These are phyloP conservation scores for Pinus taeda DNA, from an alignment of 75 land plant species.

Conservation along the genomic window DNA sequence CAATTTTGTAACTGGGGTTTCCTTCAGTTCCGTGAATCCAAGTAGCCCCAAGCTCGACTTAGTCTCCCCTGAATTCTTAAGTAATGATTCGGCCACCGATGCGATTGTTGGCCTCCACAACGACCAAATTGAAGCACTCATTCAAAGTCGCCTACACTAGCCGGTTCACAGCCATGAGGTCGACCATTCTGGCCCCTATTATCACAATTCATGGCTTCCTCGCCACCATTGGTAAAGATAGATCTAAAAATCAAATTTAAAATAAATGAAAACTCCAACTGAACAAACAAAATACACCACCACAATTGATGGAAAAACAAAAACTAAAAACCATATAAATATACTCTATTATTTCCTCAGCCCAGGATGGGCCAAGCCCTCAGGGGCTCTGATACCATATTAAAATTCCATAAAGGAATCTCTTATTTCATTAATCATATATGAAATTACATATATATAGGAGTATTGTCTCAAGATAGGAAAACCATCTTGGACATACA, in stretches of 20 bases:
- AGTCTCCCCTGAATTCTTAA: slow-evolving; percentile 61
- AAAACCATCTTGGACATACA: too few relatives aligned
- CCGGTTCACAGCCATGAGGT: slow-evolving; percentile 72
- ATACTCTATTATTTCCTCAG: too few relatives aligned
- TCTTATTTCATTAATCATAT: too few relatives aligned
- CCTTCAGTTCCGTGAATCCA: slow-evolving; percentile 95
- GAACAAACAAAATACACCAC: not conserved
- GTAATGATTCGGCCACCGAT: slow-evolving; percentile 81
- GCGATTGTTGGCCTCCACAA: slow-evolving; percentile 75
- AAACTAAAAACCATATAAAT: too few relatives aligned
- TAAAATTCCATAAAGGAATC: too few relatives aligned
- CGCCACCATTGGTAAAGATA: slow-evolving; percentile 30
- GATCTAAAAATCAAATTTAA: not conserved
- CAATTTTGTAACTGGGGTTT: slow-evolving; percentile 69
- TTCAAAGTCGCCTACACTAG: slow-evolving; percentile 24
- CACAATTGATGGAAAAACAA: too few relatives aligned
- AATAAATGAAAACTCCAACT: not conserved
- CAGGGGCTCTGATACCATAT: too few relatives aligned
- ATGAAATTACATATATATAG: too few relatives aligned
- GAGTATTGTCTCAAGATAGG: too few relatives aligned
- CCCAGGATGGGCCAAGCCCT: too few relatives aligned
- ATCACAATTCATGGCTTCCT: slow-evolving; percentile 73
- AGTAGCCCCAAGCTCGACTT: slow-evolving; percentile 85
- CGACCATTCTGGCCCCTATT: slow-evolving; percentile 90
- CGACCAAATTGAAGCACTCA: slow-evolving; percentile 39